Conservation (phyloP, 306 rosid genomes). For the Medicago truncatula region DNA sequence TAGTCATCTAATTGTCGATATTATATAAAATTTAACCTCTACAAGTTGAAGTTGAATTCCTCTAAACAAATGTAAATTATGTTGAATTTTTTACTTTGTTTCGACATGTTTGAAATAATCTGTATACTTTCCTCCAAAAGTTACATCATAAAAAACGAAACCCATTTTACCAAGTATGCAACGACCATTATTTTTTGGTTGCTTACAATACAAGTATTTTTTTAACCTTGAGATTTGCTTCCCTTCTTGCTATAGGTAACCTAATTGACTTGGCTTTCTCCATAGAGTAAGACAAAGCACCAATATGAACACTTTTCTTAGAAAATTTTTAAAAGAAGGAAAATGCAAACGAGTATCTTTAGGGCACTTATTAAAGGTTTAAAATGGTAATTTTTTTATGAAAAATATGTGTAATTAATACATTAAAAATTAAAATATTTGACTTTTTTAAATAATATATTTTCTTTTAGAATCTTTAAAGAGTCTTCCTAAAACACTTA, state of each 20-base stretch:
- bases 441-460: too few species aligned
- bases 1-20: not conserved
- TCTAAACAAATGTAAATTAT: not conserved
- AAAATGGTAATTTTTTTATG: too few species aligned
- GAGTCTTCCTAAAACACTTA: too few species aligned
- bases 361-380: too few species aligned
- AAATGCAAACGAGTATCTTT: too few species aligned
- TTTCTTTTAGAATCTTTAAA: too few species aligned
- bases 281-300: not conserved
- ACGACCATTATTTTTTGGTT: slow-evolving; percentile 1
- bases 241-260: slow-evolving; percentile 16
- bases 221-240: not conserved
- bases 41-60: not conserved
- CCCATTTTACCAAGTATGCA: slow-evolving; percentile 3
- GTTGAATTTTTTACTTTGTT: slow-evolving; percentile 8
- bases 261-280: slow-evolving; percentile 35
- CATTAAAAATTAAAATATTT: too few species aligned
- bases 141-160: not conserved
- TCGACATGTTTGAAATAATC: slow-evolving; percentile 41
- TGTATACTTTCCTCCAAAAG: not conserved
- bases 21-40: not conserved
- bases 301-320: not conserved
- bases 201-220: slow-evolving; percentile 2
- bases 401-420: too few species aligned
- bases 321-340: too few species aligned